Evolutionary conservation across 257 asterid species (phyloP).

Genomic region (Marsdenia floribunda): DNA sequence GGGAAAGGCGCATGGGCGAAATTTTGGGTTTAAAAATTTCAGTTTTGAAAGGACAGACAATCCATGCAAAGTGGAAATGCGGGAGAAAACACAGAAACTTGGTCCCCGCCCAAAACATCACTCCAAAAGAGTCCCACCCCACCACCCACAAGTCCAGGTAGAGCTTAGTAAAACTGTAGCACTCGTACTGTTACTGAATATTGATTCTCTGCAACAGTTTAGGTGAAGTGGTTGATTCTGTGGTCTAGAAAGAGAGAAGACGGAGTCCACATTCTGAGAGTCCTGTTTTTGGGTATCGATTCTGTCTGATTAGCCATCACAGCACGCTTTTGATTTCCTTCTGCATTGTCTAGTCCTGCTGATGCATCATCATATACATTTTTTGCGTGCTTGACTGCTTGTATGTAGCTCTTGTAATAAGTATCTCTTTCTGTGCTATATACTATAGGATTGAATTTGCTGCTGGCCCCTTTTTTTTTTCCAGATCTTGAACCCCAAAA

Average conservation of each 20-base stretch:
- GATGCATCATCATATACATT: neutral
- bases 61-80: neutral
- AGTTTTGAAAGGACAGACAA: neutral
- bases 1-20: neutral
- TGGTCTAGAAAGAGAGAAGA: neutral
- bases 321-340: constrained; percentile 5
- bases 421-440: neutral
- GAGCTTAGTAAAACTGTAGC: neutral
- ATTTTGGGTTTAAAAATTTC: neutral
- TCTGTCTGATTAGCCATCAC: constrained; percentile 6
- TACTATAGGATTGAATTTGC: neutral
- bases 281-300: neutral
- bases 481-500: neutral
- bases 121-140: neutral
- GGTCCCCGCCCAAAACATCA: neutral
- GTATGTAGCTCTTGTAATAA: neutral
- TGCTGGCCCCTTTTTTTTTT: neutral
- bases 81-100: neutral
- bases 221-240: constrained; percentile 4
- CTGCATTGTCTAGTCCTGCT: constrained; percentile 3
- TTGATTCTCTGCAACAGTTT: constrained; percentile 9
- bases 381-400: constrained; percentile 2
- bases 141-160: neutral
- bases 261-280: neutral
- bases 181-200: constrained; percentile 1